Evolutionary conservation across 1,284 basidiomycete genomes (phyloP).

Genomic region (Sporisorium exsertum): DNA sequence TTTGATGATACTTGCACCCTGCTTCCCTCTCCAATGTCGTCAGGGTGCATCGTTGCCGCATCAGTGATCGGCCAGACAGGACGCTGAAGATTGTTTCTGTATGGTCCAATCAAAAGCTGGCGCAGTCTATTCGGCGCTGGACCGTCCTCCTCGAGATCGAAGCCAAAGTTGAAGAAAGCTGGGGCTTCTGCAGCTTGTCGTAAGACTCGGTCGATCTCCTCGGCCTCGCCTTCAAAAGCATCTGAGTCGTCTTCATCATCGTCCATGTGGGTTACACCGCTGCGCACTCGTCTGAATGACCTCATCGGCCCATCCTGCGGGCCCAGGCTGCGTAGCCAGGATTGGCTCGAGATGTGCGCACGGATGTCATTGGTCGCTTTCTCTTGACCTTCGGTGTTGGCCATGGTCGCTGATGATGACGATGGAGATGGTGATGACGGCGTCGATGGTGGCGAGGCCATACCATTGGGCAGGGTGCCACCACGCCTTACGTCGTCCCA

Average conservation of each 20-base stretch:
- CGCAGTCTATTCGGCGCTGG: conserved; percentile 7
- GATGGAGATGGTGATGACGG: background rate
- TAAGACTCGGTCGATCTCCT: conserved; percentile 25
- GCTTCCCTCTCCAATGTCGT: conserved; percentile 8
- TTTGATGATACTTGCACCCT: conserved; percentile 10
- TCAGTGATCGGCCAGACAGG: conserved; percentile 8
- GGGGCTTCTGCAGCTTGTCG: conserved; percentile 20
- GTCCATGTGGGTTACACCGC: background rate
- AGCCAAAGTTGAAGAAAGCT: conserved; percentile 34
- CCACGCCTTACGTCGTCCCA: conserved; percentile 28
- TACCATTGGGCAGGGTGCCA: background rate
- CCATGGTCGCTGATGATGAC: background rate
- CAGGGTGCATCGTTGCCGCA: conserved; percentile 1
- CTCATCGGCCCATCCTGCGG: conserved; percentile 1
- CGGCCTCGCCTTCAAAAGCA: conserved; percentile 17
- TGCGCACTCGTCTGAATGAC: background rate
- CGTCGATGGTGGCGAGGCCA: background rate
- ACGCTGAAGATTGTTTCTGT: conserved; percentile 10
- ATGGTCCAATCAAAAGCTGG: conserved; percentile 9
- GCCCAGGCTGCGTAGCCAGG: conserved; percentile 37
- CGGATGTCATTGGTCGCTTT: background rate
- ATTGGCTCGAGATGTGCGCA: conserved; percentile 34
- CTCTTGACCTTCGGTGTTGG: background rate
- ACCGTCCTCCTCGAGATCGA: conserved; percentile 32
- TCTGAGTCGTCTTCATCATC: conserved; percentile 6